Conservation (phyloP, 1,284 basidiomycete genomes). For the Boletus coffeatus region DNA sequence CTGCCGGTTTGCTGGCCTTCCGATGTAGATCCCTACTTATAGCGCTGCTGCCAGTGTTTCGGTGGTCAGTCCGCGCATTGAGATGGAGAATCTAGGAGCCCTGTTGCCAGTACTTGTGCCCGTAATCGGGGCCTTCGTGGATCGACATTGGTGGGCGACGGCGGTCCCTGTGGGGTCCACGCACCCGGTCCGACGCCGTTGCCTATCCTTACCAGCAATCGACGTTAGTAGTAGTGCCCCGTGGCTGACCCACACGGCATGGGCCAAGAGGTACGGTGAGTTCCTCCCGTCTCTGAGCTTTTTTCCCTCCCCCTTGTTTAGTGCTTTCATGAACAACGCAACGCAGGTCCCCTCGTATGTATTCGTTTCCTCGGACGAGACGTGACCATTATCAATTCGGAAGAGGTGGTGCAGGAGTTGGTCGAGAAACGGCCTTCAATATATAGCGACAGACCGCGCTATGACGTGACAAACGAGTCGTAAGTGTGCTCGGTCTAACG, state of each 20-base stretch:
- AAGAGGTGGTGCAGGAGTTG: conserved; percentile 17
- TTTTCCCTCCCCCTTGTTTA: not conserved
- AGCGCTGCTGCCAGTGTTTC: not conserved
- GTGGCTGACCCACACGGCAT: conserved; percentile 8
- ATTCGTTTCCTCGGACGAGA: conserved; percentile 11
- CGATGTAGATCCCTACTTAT: not conserved
- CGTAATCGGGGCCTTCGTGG: not conserved
- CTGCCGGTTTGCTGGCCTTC: not conserved
- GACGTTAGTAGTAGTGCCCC: not conserved
- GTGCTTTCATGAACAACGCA: not conserved
- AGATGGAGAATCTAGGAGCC: not conserved
- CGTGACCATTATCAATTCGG: conserved; percentile 20
- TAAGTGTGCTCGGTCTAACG: not conserved
- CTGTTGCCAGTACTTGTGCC: not conserved
- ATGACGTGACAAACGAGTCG: conserved; percentile 6
- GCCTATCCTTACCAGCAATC: conserved; percentile 8
- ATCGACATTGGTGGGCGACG: not conserved
- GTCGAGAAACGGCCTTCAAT: conserved; percentile 21
- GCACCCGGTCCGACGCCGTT: conserved; percentile 4
- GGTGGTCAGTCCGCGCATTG: too few species aligned
- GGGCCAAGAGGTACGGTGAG: conserved; percentile 6
- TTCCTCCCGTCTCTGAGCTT: not conserved
- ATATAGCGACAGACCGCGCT: conserved; percentile 21
- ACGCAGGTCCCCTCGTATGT: conserved; percentile 3
- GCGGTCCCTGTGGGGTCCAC: not conserved